phyloP scores from a whole-genome alignment of 1,284 basidiomycete genomes.

The Trametes versicolor region DNA sequence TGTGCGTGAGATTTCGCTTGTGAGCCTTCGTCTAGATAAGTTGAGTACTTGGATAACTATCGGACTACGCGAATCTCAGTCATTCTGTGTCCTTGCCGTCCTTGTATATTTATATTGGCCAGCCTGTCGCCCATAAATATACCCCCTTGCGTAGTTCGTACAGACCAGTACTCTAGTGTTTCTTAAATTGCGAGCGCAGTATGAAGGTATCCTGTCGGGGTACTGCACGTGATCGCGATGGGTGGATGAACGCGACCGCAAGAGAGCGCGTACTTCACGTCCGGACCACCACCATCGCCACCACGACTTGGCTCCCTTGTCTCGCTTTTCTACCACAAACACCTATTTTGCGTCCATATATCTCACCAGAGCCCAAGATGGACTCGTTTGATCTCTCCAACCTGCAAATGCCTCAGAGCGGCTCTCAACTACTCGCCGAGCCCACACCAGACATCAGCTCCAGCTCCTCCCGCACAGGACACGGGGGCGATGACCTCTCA shows the following conservation, averaged over 20 bases:
- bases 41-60: too few relatives aligned
- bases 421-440: conserved; percentile 62
- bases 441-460: conserved; percentile 53
- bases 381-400: conserved; percentile 48
- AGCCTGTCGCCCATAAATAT: too few relatives aligned
- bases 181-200: too few relatives aligned
- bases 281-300: neutral
- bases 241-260: conserved; percentile 10
- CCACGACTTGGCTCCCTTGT: neutral
- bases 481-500: conserved; percentile 64
- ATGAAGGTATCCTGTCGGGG: too few relatives aligned
- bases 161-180: too few relatives aligned
- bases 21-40: too few relatives aligned
- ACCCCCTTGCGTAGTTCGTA: too few relatives aligned
- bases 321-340: too few relatives aligned
- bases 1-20: too few relatives aligned
- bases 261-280: neutral
- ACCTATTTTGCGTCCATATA: neutral
- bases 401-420: conserved; percentile 46
- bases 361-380: conserved; percentile 31
- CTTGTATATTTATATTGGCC: too few relatives aligned
- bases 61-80: too few relatives aligned
- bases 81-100: too few relatives aligned
- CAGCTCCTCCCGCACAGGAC: conserved; percentile 54
- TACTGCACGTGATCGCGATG: conserved; percentile 17